A percentile compares a stretch with the other conserved stretches of the same genome.
phyloP scores from a whole-genome alignment of 441 rosid species.

The Adansonia grandidieri region DNA sequence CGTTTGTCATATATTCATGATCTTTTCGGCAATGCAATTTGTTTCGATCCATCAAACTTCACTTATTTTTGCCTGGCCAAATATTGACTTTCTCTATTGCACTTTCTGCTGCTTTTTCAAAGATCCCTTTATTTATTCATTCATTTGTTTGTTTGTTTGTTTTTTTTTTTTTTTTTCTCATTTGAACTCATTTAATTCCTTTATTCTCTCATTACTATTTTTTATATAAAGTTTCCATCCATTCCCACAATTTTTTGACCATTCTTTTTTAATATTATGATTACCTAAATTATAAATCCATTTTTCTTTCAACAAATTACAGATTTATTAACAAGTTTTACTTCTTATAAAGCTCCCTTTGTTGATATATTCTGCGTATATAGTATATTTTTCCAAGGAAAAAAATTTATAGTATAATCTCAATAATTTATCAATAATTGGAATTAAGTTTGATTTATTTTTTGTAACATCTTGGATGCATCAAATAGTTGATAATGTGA shows the following conservation, averaged over 20 bases:
- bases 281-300: too few relatives aligned
- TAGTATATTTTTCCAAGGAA: too few relatives aligned
- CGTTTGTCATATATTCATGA: not conserved
- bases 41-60: not conserved
- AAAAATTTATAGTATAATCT: not conserved
- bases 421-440: not conserved
- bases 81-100: not conserved
- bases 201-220: not conserved
- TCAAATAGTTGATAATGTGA: not conserved
- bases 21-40: not conserved
- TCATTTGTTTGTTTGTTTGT: too few relatives aligned
- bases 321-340: too few relatives aligned
- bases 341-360: not conserved
- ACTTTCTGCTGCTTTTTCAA: not conserved
- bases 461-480: not conserved
- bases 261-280: too few relatives aligned
- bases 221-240: not conserved
- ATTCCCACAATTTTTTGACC: not conserved
- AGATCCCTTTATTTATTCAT: too few relatives aligned
- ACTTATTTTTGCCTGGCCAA: not conserved
- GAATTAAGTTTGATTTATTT: not conserved
- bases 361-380: not conserved
- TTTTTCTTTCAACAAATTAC: too few relatives aligned
- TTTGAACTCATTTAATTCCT: not conserved
- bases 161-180: not conserved